These are phyloP conservation scores for Cinchona pubescens DNA, from an alignment of 257 asterid species.

Conservation along the genomic window DNA sequence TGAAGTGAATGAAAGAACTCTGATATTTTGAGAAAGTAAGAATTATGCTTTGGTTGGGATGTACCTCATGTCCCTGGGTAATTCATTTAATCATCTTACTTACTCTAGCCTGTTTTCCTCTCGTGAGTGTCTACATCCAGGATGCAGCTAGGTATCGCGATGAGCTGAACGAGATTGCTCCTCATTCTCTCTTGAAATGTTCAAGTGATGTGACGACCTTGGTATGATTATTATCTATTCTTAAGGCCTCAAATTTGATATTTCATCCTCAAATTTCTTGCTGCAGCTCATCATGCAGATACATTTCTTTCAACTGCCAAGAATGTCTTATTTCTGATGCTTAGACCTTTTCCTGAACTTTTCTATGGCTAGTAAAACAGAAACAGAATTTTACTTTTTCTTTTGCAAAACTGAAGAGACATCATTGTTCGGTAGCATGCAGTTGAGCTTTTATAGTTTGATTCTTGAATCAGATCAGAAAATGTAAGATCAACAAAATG, in stretches of 20 bases:
- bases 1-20: background rate
- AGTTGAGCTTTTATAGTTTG: background rate
- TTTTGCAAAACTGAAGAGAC: background rate
- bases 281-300: background rate
- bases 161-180: conserved; percentile 62
- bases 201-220: conserved; percentile 76
- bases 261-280: background rate
- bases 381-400: background rate
- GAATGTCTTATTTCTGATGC: background rate
- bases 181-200: conserved; percentile 63
- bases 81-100: background rate
- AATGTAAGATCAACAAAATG: background rate
- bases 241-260: background rate
- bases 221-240: conserved; percentile 38
- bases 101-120: background rate
- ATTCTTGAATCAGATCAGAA: background rate
- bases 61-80: too few relatives aligned
- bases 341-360: background rate
- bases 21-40: conserved; percentile 9
- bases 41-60: too few relatives aligned
- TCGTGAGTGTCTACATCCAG: conserved; percentile 27
- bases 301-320: background rate
- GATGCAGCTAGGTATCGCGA: conserved; percentile 63
- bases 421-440: background rate
- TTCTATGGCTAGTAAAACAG: background rate